Evolutionary conservation across 23 red algal genomes (phyloP), one percentile per base, ranked within the genome.

Genomic region (Gracilaria vermiculophylla): DNA sequence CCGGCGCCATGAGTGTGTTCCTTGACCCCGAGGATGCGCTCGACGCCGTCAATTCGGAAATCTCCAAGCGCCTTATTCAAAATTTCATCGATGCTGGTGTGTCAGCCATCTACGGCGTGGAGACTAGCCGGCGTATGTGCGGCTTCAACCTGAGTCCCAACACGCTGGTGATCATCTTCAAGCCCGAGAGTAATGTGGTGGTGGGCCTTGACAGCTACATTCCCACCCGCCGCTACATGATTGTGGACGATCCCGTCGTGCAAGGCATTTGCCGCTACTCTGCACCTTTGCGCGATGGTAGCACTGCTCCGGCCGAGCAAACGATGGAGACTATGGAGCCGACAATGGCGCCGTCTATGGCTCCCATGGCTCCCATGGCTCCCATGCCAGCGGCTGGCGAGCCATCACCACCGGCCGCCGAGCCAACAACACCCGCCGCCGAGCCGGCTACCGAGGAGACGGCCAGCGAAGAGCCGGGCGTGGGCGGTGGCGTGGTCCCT

Each of bases 121-220:
- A 73, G 40, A 11, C 21, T 3, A 23, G 19, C n/a, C 12, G 17
- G 3, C 67, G 67, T 48, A 34, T 29, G 5, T 73, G 67, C 17
- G 14, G 12, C 11, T 5, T 25, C 19, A 24, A 2, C 0, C 17
- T 73, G 6, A 36, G 17, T 1, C 20, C 15, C 1, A 25, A 25
- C 1, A 73, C 67, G 19, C 47, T 73, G 67, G 67, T 73, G 3
- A 73, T 73, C 15, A 73, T 73, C 67, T 73, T 73, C 17, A 33
- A 42, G 20, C 67, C 67, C 39, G 67, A 17, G 28, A 25, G 4
- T 3, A 16, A 29, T 2, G 67, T 73, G 1, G n/a, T 28, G 4
- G 17, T 73, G 14, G 67, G 67, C 19, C 8, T 73, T 2, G 67
- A 73, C 33, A 7, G 0, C 17, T 73, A 73, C 67, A 47, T 47